Base-by-base conservation (phyloP, 2,329 filamentous ascomycete species). In the Pseudocercospora eumusae region DNA sequence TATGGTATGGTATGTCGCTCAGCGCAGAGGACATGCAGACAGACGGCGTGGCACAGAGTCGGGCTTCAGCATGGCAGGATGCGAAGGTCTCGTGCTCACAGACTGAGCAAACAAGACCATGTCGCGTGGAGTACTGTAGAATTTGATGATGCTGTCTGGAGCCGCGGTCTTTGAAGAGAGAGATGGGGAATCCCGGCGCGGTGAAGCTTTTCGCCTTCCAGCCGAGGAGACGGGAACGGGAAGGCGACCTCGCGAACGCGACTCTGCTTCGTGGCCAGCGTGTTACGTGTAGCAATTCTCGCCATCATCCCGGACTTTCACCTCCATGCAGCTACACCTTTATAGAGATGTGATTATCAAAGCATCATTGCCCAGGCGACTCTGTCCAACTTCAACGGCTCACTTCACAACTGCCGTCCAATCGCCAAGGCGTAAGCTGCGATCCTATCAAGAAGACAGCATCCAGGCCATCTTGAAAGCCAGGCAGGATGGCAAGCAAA, bases 381-480 rank as follows among this genome's bases (percentile, higher is more conserved):
- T 31, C 20, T 6, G 21, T n/a, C 7, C 31, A 11, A 18, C 18
- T 33, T 55, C 57, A 11, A 23, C 54, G 3, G 4, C 25, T 20
- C 27, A 18, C 44, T 50, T 49, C 36, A 28, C 20, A 25, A 47
- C n/a, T n/a, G 18, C 18, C 25, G 23, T 21, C 27, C 21, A 23
- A 21, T n/a, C 40, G 15, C 44, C 50, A 8, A 63, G 58, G 18
- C 56, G 71, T 7, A 36, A 83, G 62, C 85, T 96, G 44, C 88
- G 92, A 66, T 81, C 89, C 67, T 96, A 96, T 71, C 92, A 96
- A 73, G 87, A 93, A 79, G 91, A 96, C 81, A 93, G 91, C 72
- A 96, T 96, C 60, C 83, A 88, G 70, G 86, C 92, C 0, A 89
- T 96, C 2, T 77, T 96, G 1, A 75, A 82, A 2, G 85, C 91